Base-by-base conservation (phyloP, 768 basidiomycete species). In the Boletus pseudopeckii region DNA sequence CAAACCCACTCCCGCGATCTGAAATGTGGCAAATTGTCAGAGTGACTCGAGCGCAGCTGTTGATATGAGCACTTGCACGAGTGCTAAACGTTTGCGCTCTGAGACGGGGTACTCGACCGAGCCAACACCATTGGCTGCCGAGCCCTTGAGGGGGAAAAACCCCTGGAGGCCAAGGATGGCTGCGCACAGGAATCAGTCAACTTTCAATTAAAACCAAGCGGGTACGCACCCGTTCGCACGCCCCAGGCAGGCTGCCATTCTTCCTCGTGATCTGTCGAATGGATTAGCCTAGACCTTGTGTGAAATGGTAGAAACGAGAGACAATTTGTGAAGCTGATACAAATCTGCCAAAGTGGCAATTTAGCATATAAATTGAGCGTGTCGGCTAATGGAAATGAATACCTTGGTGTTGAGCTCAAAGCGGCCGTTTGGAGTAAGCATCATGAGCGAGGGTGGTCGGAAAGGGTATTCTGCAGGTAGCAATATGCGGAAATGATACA, bases 211-310 rank as follows among this genome's bases (percentile, higher is more conserved):
- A 60, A 55, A 24, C 43, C 18, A 50, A 51, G 46, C 49, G 50
- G 45, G 45, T 42, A 64, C 78, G 56, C 54, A 89, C 90, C 94
- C 52, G 95, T 98, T 57, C 96, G 82, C 18, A 98, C 90, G 51
- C 96, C 96, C 96, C 96, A 98, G 24, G 93, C 92, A 36, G 96
- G 96, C 71, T 98, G 94, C 96, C 96, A 98, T 32, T 91, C 78
- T 61, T 98, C 96, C 71, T 94, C 92, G 60, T 98, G 94, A 76
- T 96, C 89, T 92, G 62, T 39, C 18, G 8, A 43, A 60, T 56
- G 45, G 55, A 42, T 66, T 49, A 70, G 61, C 54, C 68, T 71
- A 72, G 69, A 58, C 63, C 55, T 34, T 33, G 46, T 53, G 56
- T 56, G 54, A 58, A 61, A 55, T 52, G n/a, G 52, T 15, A 55